A percentile compares a stretch with the other conserved stretches of the same genome.
Conservation (phyloP, 2,329 filamentous ascomycete species). For the Colletotrichum sp. region DNA sequence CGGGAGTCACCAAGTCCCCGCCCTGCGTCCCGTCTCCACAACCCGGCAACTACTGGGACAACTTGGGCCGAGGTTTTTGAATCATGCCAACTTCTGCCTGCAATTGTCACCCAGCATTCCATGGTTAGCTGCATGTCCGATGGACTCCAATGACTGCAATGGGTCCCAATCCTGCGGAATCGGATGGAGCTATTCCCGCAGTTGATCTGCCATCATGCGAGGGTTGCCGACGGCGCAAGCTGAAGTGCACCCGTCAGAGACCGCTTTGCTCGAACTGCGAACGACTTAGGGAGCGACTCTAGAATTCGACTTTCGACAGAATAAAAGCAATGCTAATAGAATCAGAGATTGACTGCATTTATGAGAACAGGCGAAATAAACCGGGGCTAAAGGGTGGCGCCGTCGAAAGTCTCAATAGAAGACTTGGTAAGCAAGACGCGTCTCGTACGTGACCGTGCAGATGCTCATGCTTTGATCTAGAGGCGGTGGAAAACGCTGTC, state of each 20-base stretch:
- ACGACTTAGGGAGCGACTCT: not conserved
- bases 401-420: not conserved
- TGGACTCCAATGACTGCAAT: not conserved
- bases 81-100: not conserved
- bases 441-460: not conserved
- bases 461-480: not conserved
- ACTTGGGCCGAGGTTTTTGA: not conserved
- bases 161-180: not conserved
- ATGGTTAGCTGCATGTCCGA: not conserved
- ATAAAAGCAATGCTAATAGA: fast-evolving
- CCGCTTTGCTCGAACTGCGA: not conserved
- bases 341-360: not conserved
- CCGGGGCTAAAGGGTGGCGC: not conserved
- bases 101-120: not conserved
- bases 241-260: not conserved
- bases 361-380: not conserved
- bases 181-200: not conserved
- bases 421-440: not conserved
- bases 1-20: not conserved
- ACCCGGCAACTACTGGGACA: not conserved
- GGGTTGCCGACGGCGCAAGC: not conserved
- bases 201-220: not conserved
- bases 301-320: fast-evolving
- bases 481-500: not conserved
- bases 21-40: not conserved